phyloP scores from a whole-genome alignment of 208 protist species.

The Phytomonas francai region DNA sequence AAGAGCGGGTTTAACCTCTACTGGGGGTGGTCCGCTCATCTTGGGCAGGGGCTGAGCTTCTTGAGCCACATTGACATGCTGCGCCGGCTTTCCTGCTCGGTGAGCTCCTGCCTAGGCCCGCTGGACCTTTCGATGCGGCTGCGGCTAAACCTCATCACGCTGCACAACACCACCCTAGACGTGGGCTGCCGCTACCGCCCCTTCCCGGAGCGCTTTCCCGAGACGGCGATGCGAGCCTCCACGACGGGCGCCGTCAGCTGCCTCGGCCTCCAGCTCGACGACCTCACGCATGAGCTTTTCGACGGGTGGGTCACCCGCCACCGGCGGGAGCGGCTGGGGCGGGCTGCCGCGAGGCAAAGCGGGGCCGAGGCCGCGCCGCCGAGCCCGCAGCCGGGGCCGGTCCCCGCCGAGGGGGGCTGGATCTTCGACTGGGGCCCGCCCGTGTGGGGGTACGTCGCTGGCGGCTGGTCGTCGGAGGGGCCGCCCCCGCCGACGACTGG shows the following conservation, averaged over 20 bases:
- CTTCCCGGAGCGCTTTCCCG: constrained; percentile 16
- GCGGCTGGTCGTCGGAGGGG: background rate
- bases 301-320: constrained; percentile 11
- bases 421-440: no score
- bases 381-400: background rate
- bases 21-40: constrained; percentile 42
- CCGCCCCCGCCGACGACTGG: background rate
- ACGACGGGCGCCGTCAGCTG: constrained; percentile 35
- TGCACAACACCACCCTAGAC: constrained; percentile 63
- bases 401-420: no score
- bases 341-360: background rate
- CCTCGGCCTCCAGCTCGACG: constrained; percentile 37
- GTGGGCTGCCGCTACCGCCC: constrained; percentile 47
- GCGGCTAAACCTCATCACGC: constrained; percentile 66
- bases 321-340: constrained; percentile 4
- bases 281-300: constrained; percentile 32
- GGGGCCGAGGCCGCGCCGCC: background rate
- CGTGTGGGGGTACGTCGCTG: no score
- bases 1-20: constrained; percentile 69
- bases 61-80: constrained; percentile 64
- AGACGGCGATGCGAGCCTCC: constrained; percentile 27
- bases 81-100: constrained; percentile 53
- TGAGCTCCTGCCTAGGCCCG: constrained; percentile 34
- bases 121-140: constrained; percentile 52
- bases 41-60: constrained; percentile 33